Percentiles rank a stretch among this genome's conserved stretches.
phyloP scores from a whole-genome alignment of 1,284 basidiomycete genomes.

The Afroboletus lepidellus region DNA sequence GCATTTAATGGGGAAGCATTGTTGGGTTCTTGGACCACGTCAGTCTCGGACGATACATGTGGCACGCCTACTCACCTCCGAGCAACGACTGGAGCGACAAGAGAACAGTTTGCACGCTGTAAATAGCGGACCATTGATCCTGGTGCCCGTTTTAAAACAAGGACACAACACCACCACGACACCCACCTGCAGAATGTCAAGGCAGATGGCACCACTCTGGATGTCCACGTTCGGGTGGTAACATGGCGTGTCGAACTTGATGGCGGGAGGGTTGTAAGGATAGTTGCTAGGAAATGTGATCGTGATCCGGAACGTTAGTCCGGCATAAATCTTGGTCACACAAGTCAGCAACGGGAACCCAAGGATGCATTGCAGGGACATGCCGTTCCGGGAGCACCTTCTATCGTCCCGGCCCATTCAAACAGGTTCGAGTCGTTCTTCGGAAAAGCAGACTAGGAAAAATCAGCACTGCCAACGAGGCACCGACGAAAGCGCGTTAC shows the following conservation, averaged over 20 bases:
- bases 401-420: constrained; percentile 83
- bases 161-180: not conserved
- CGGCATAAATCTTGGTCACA: constrained; percentile 62
- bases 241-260: constrained; percentile 81
- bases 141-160: constrained; percentile 33
- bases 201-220: constrained; percentile 74
- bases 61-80: constrained; percentile 54
- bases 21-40: constrained; percentile 69
- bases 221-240: constrained; percentile 87
- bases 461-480: constrained; percentile 3
- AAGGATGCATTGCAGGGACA: not conserved
- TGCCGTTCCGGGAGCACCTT: constrained; percentile 72
- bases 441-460: constrained; percentile 73
- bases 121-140: constrained; percentile 91
- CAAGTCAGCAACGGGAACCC: constrained; percentile 2
- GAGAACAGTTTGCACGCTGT: constrained; percentile 84
- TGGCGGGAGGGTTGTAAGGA: constrained; percentile 76
- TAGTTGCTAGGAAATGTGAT: constrained; percentile 83
- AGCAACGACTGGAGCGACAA: constrained; percentile 83
- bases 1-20: constrained; percentile 84
- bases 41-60: not conserved
- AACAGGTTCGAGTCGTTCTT: constrained; percentile 79
- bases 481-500: constrained; percentile 41
- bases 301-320: constrained; percentile 74
- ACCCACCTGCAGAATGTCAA: constrained; percentile 76